A percentile compares a stretch with the other conserved stretches of the same genome.
Evolutionary conservation across 1,284 basidiomycete genomes (phyloP).

Genomic region (Malassezia obtusa): DNA sequence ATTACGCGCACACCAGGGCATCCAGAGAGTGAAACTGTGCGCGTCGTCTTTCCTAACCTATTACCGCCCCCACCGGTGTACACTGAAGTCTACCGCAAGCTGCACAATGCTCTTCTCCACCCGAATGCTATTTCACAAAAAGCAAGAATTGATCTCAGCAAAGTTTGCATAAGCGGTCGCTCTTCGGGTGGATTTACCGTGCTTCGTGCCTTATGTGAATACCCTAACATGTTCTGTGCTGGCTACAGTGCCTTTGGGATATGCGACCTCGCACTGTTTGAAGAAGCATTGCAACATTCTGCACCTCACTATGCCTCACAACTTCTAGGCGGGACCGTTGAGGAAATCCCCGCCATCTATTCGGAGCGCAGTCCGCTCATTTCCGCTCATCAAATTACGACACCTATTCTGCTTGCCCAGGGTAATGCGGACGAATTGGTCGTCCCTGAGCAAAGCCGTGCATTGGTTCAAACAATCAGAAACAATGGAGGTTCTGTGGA

Average conservation of each 20-base stretch:
- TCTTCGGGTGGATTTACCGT: slow-evolving; percentile 59
- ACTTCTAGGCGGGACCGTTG: slow-evolving; percentile 56
- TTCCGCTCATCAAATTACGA: slow-evolving; percentile 53
- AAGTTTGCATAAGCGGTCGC: slow-evolving; percentile 23
- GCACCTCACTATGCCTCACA: slow-evolving; percentile 55
- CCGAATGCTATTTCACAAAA: background rate
- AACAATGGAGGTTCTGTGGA: slow-evolving; percentile 14
- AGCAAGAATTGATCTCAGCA: slow-evolving; percentile 15
- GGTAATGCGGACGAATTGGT: slow-evolving; percentile 57
- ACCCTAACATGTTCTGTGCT: slow-evolving; percentile 21
- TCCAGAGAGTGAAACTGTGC: background rate
- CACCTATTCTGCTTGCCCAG: slow-evolving; percentile 55
- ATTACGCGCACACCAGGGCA: slow-evolving; percentile 15
- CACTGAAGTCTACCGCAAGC: slow-evolving; percentile 18
- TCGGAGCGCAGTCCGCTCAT: slow-evolving; percentile 54
- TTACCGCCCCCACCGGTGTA: slow-evolving; percentile 20
- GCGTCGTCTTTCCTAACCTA: slow-evolving; percentile 16
- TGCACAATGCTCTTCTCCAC: slow-evolving; percentile 17
- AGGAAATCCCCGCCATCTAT: slow-evolving; percentile 53
- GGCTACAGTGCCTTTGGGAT: slow-evolving; percentile 23
- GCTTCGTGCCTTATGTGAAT: slow-evolving; percentile 51
- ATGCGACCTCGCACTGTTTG: slow-evolving; percentile 16
- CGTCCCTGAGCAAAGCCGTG: slow-evolving; percentile 55
- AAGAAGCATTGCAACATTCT: slow-evolving; percentile 59
- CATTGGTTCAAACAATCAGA: slow-evolving; percentile 26